Evolutionary conservation across 805 yeast genomes (phyloP).

Genomic region (Saitoella complicata): DNA sequence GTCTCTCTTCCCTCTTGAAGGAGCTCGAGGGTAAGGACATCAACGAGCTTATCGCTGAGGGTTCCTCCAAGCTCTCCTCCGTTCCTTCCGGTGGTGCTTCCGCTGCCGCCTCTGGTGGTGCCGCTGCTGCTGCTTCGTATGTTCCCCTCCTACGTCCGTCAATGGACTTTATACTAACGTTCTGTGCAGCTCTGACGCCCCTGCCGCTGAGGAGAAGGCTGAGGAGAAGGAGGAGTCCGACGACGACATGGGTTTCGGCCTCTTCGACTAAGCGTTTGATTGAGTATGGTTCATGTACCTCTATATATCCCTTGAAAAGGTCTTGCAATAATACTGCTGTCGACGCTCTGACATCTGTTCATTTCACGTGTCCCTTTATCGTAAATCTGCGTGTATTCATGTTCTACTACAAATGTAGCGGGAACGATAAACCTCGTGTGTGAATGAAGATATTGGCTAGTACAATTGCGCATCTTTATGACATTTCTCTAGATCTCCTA

Average conservation of each 20-base stretch:
- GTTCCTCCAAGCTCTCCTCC: constrained; percentile 90
- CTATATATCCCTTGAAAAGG: no score
- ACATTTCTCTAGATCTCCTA: no score
- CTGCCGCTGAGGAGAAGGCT: constrained; percentile 40
- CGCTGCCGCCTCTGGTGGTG: constrained; percentile 55
- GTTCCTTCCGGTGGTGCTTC: constrained; percentile 98
- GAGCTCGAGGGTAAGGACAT: constrained; percentile 89
- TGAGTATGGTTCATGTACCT: not conserved
- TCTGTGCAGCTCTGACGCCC: constrained; percentile 41
- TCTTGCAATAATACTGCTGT: no score
- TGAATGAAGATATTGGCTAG: no score
- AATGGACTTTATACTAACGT: no score
- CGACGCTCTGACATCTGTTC: no score
- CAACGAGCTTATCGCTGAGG: constrained; percentile 62
- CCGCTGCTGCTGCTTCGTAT: constrained; percentile 54
- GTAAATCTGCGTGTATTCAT: no score
- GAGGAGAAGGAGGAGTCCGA: constrained; percentile 46
- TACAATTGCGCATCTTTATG: no score
- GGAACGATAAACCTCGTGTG: no score
- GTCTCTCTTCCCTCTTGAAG: constrained; percentile 60
- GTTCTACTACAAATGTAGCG: no score
- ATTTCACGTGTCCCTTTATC: no score
- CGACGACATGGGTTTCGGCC: constrained; percentile 51
- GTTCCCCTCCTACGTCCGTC: constrained; percentile 31
- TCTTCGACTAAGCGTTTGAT: constrained; percentile 66